A percentile compares a stretch with the other conserved stretches of the same genome.
These are phyloP conservation scores for Metarhizium anisopliae DNA, from an alignment of 2,329 filamentous ascomycete species.

Conservation along the genomic window DNA sequence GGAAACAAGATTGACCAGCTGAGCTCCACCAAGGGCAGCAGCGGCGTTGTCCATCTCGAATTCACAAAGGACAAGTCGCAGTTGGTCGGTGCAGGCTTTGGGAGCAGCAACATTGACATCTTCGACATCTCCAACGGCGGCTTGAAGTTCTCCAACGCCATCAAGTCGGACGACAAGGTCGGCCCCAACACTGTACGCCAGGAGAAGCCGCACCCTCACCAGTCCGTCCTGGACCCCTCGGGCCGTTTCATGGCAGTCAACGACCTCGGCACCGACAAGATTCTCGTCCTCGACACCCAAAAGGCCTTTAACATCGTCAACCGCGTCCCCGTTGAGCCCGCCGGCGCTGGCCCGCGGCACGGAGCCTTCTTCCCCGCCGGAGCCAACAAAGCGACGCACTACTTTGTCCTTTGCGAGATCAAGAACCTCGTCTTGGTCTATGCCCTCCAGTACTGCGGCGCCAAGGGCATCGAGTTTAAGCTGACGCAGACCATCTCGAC, in stretches of 20 bases:
- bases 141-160: slow-evolving; percentile 28
- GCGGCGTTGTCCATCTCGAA: slow-evolving; percentile 37
- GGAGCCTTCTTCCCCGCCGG: slow-evolving; percentile 35
- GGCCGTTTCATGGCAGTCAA: slow-evolving; percentile 40
- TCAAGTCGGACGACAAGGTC: slow-evolving; percentile 23
- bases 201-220: slow-evolving; percentile 31
- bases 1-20: slow-evolving; percentile 19
- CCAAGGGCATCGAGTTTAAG: slow-evolving; percentile 25
- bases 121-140: slow-evolving; percentile 32
- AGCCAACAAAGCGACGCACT: slow-evolving; percentile 29
- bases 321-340: slow-evolving; percentile 21
- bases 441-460: slow-evolving; percentile 27
- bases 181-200: slow-evolving; percentile 18
- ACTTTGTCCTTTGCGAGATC: slow-evolving; percentile 38
- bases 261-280: slow-evolving; percentile 40
- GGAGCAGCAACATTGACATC: slow-evolving; percentile 32
- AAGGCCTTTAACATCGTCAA: slow-evolving; percentile 31
- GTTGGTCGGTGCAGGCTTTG: slow-evolving; percentile 36
- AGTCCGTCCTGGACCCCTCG: slow-evolving; percentile 37
- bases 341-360: slow-evolving; percentile 40
- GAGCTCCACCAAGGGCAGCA: slow-evolving; percentile 22
- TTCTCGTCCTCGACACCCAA: slow-evolving; percentile 35
- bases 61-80: slow-evolving; percentile 35
- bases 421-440: slow-evolving; percentile 35
- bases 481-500: slow-evolving; percentile 29